These are phyloP conservation scores for Exophiala mesophila DNA, from an alignment of 2,329 filamentous ascomycete genomes.

Conservation along the genomic window DNA sequence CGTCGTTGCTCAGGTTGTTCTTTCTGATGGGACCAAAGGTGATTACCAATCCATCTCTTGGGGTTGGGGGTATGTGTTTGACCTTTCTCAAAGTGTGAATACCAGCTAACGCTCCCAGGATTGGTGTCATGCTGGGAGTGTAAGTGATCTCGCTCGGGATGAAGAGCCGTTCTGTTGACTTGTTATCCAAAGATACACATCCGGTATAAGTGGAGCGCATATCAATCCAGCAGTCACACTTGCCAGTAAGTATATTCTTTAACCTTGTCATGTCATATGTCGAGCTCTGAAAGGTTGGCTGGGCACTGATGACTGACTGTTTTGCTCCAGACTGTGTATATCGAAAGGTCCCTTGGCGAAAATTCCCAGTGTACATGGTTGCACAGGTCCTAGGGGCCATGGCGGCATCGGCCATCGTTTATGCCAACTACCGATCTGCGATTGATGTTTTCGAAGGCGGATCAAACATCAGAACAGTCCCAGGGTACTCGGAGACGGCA, in stretches of 20 bases:
- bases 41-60: slow-evolving; percentile 51
- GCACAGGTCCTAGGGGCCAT: slow-evolving; percentile 66
- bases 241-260: slow-evolving; percentile 40
- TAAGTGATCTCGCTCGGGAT: too few relatives aligned
- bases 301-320: too few relatives aligned
- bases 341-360: slow-evolving; percentile 63
- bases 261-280: too few relatives aligned
- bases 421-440: slow-evolving; percentile 60
- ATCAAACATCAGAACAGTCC: slow-evolving; percentile 57
- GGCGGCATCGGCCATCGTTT: slow-evolving; percentile 55
- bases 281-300: too few relatives aligned
- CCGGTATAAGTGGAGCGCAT: slow-evolving; percentile 59
- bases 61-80: slow-evolving; percentile 42
- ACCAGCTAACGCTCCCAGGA: slow-evolving; percentile 35
- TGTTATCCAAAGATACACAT: too few relatives aligned
- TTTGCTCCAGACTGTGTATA: slow-evolving; percentile 63
- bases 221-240: slow-evolving; percentile 69
- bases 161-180: too few relatives aligned
- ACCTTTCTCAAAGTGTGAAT: too few relatives aligned
- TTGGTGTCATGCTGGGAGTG: slow-evolving; percentile 65
- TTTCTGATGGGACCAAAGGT: slow-evolving; percentile 46
- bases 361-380: slow-evolving; percentile 63
- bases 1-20: slow-evolving; percentile 64
- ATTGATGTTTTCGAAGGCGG: slow-evolving; percentile 61
- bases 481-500: slow-evolving; percentile 48